phyloP scores from a whole-genome alignment of 1,284 basidiomycete genomes.

The Cryptococcus floricola region DNA sequence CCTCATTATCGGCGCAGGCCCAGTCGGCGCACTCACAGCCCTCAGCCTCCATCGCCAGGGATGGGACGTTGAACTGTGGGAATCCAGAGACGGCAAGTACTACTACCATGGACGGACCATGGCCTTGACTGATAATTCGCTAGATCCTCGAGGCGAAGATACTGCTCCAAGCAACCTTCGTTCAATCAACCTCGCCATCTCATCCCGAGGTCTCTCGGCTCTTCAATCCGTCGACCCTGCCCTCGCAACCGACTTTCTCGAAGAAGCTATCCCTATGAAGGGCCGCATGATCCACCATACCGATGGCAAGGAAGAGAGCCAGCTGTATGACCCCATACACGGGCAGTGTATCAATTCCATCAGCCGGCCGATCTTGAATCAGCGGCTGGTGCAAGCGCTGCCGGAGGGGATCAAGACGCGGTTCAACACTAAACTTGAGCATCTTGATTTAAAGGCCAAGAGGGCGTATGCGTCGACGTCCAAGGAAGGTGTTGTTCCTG shows the following conservation, averaged over 20 bases:
- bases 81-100: conserved; percentile 70
- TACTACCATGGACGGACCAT: background rate
- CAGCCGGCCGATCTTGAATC: conserved; percentile 80
- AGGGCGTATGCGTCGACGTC: conserved; percentile 30
- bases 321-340: conserved; percentile 73
- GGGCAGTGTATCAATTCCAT: conserved; percentile 94
- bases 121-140: background rate
- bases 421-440: conserved; percentile 78
- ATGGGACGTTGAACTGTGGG: conserved; percentile 86
- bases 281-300: conserved; percentile 90
- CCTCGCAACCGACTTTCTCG: conserved; percentile 68
- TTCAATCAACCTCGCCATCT: conserved; percentile 95
- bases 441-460: conserved; percentile 64
- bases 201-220: conserved; percentile 84
- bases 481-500: conserved; percentile 14
- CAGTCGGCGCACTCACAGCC: conserved; percentile 89
- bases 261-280: conserved; percentile 85
- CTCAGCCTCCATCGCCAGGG: conserved; percentile 80
- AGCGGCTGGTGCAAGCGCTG: conserved; percentile 66
- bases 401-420: conserved; percentile 61
- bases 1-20: conserved; percentile 72
- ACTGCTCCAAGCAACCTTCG: conserved; percentile 52
- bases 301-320: conserved; percentile 68
- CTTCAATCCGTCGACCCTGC: conserved; percentile 72
- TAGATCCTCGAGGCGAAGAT: conserved; percentile 44